Percentiles rank a stretch among this genome's conserved stretches.
These are phyloP conservation scores for Lolium perenne DNA, from an alignment of 176 grass and related monocot species.

Conservation along the genomic window DNA sequence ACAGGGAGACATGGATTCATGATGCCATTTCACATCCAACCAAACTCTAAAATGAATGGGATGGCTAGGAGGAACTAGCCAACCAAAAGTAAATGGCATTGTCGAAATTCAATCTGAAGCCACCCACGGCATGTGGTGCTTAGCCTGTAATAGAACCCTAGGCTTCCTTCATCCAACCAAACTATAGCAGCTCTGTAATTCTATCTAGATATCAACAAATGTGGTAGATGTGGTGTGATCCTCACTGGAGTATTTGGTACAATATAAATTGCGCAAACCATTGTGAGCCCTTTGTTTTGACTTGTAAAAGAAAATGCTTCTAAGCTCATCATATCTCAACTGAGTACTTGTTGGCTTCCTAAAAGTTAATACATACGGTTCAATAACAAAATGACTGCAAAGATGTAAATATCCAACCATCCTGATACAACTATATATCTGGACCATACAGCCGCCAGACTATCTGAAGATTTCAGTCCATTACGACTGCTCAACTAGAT, in stretches of 20 bases:
- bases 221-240: neutral
- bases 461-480: neutral
- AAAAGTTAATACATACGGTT: neutral
- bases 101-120: neutral
- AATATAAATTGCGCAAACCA: neutral
- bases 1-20: constrained; percentile 6
- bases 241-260: neutral
- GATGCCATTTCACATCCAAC: neutral
- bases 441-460: neutral
- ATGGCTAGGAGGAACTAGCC: neutral
- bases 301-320: neutral
- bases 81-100: neutral
- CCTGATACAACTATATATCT: neutral
- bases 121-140: neutral
- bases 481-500: neutral
- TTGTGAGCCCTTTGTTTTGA: neutral
- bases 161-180: neutral
- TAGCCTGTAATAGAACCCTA: neutral
- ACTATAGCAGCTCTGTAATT: neutral
- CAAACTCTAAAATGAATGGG: neutral
- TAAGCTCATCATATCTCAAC: neutral
- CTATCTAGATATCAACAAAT: constrained; percentile 4
- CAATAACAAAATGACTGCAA: neutral
- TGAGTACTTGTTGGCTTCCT: neutral
- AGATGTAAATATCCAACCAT: constrained; percentile 16